Base-by-base conservation (phyloP, 345 rosid genomes). In the Orychophragmus violaceus region DNA sequence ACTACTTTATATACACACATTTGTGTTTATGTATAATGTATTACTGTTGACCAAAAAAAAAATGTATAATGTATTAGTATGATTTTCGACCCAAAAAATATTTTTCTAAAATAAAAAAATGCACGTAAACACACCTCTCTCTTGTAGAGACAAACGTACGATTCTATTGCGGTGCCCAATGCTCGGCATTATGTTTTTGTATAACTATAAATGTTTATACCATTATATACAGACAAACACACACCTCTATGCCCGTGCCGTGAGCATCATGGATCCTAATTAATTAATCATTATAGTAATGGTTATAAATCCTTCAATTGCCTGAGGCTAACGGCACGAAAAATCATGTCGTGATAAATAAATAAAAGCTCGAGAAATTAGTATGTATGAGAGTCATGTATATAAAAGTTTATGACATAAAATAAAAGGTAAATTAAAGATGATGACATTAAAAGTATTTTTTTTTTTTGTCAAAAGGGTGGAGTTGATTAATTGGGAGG, bases 201-300 rank as follows among this genome's bases (percentile, higher is more conserved):
- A 55, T 57, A 64, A 48, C 7, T 28, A 14, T 35, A 9, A 46
- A 55, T 55, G 65, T 21, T 71, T 60, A 59, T 18, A 60, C 41
- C 9, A 52, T 18, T 59, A 44, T 52, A 61, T 61, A 45, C 65
- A 61, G 58, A 60, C 64, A 67, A 74, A 45, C 74, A 67, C 57
- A 41, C 53, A 53, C 32, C 62, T 73, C 68, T 12, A 66, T 18
- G 72, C 68, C 63, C 77, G 77, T 66, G 77, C 72, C 72, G 62
- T 66, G 72, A 66, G 68, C 77, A 66, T 60, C 77, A 66, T 73
- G 68, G 51, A 44, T 67, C 59, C 58, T 74, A 61, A 19, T 61
- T 62, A 51, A 10, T 44, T 59, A 57, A 42, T 44, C 49, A 61
- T 61, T 67, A 21, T 42, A 19, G n/a, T n/a, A 49, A 41, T 16